Evolutionary conservation across 768 basidiomycete genomes (phyloP).

Genomic region (Dentipellis fragilis): DNA sequence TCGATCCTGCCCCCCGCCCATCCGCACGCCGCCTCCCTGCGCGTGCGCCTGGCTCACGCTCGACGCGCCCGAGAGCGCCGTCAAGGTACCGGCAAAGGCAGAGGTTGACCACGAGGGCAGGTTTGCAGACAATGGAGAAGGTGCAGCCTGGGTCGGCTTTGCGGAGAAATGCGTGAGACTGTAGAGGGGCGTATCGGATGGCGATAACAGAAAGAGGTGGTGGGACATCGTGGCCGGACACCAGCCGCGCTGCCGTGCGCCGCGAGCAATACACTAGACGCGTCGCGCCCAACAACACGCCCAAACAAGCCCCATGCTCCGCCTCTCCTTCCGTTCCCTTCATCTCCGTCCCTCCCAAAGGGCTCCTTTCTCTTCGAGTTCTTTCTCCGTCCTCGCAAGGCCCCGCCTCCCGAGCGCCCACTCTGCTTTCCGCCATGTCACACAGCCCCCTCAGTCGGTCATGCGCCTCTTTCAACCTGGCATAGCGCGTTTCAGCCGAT

Average conservation of each 20-base stretch:
- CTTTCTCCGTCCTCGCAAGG: no score
- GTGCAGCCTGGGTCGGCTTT: conserved; percentile 48
- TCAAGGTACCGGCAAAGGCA: conserved; percentile 83
- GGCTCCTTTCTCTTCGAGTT: no score
- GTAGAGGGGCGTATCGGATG: conserved; percentile 81
- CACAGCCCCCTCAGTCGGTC: neutral
- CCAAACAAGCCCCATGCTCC: neutral
- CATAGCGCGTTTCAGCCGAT: conserved; percentile 11
- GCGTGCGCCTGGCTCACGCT: conserved; percentile 56
- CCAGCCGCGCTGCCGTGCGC: neutral
- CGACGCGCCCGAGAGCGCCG: conserved; percentile 78
- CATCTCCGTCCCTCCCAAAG: no score
- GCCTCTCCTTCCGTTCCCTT: no score
- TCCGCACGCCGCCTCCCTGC: conserved; percentile 47
- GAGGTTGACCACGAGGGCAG: conserved; percentile 87
- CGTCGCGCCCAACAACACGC: neutral
- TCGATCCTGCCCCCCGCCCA: conserved; percentile 76
- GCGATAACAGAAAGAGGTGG: conserved; percentile 78
- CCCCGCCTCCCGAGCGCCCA: no score
- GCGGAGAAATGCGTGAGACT: conserved; percentile 74
- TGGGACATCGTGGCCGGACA: conserved; percentile 56
- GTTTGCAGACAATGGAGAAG: conserved; percentile 71
- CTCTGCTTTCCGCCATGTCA: neutral
- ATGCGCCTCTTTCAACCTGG: conserved; percentile 1
- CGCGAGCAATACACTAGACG: neutral